These are phyloP conservation scores for Leptodontidium sp. DNA, from an alignment of 2,329 filamentous ascomycete genomes.

Conservation along the genomic window DNA sequence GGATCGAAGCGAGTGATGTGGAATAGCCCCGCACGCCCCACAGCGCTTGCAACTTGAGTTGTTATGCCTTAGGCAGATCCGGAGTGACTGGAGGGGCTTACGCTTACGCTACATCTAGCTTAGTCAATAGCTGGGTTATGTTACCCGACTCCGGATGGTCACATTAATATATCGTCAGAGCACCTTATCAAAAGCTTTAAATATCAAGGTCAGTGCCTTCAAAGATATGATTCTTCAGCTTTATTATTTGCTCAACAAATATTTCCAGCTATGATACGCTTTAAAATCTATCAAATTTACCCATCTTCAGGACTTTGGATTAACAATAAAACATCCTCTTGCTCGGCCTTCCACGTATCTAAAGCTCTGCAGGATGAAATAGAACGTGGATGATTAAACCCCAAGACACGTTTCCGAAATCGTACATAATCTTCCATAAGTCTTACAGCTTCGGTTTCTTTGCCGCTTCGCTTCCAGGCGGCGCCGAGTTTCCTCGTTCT, in stretches of 20 bases:
- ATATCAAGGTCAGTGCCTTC: background rate
- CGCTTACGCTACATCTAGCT: no score
- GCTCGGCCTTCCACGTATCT: no score
- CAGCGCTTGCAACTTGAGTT: no score
- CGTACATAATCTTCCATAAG: conserved; percentile 24
- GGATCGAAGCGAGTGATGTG: background rate
- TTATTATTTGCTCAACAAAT: background rate
- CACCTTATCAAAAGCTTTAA: background rate
- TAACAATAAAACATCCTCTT: background rate
- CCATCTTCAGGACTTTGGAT: background rate
- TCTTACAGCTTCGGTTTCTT: conserved; percentile 10
- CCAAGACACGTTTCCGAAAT: conserved; percentile 6
- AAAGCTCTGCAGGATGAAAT: conserved; percentile 1
- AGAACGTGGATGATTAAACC: conserved; percentile 16
- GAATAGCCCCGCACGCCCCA: no score
- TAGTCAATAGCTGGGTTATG: no score
- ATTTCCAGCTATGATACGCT: background rate
- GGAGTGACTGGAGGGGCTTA: no score
- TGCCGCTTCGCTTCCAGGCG: background rate
- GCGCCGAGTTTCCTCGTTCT: background rate
- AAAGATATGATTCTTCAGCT: background rate
- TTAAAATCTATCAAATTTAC: background rate
- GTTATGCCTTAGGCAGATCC: no score
- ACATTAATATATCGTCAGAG: no score
- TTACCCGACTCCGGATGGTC: no score